A percentile compares a stretch with the other conserved stretches of the same genome.
These are phyloP conservation scores for Talaromyces pinophilus DNA, from an alignment of 2,329 filamentous ascomycete genomes.

Conservation along the genomic window DNA sequence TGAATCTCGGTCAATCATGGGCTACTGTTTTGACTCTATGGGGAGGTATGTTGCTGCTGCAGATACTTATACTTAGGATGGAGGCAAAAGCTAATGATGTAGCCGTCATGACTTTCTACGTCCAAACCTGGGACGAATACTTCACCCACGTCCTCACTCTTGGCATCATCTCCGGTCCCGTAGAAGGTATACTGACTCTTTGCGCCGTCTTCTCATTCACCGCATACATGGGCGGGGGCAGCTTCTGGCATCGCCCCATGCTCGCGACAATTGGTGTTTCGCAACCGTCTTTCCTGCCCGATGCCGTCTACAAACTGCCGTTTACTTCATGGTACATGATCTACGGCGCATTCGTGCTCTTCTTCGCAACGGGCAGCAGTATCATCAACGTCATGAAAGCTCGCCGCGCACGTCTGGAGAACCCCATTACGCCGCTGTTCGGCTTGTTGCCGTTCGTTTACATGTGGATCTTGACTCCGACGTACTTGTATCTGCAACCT, in stretches of 20 bases:
- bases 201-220: constrained; percentile 80
- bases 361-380: constrained; percentile 75
- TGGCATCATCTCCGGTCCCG: constrained; percentile 87
- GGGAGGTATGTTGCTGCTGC: constrained; percentile 62
- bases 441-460: constrained; percentile 80
- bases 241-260: constrained; percentile 90
- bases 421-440: constrained; percentile 66
- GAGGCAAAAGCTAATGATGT: neutral
- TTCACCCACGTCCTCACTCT: constrained; percentile 95
- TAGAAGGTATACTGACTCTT: constrained; percentile 88
- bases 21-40: constrained; percentile 81
- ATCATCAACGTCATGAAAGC: constrained; percentile 81
- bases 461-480: constrained; percentile 73
- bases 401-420: constrained; percentile 70
- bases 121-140: constrained; percentile 99
- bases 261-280: constrained; percentile 70
- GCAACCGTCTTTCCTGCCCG: constrained; percentile 64
- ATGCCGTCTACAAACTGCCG: constrained; percentile 71
- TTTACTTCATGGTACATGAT: constrained; percentile 94
- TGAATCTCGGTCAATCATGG: constrained; percentile 94
- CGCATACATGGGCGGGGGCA: constrained; percentile 79
- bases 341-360: constrained; percentile 77
- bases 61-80: neutral
- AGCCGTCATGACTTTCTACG: constrained; percentile 94
- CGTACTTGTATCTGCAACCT: constrained; percentile 83